Base-by-base conservation (phyloP, 2,329 filamentous ascomycete genomes). In the Trichophaea hybrida region DNA sequence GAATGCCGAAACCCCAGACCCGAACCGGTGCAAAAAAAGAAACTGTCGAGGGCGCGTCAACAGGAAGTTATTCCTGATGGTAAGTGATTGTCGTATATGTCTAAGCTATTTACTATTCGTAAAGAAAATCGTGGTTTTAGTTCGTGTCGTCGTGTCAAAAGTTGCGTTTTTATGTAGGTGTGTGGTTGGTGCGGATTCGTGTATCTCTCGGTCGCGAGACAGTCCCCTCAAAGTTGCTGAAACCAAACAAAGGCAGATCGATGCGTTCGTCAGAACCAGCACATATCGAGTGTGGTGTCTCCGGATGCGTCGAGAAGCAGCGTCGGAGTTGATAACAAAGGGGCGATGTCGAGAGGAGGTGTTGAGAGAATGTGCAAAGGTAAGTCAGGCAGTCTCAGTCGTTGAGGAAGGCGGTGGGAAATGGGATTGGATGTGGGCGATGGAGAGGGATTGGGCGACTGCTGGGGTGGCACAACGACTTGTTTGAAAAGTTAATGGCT, bases 71-170 rank as follows among this genome's bases (percentile, higher is more conserved):
- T 32, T 13, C 15, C 13, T 34, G 48, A 51, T 17, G 48, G 15
- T 15, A 24, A 24, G 48, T 51, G 24, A 51, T 51, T 51, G 6
- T 32, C 13, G 15, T 24, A 24, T 24, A 12, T 51, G 31, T 32
- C n/a, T 13, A 32, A 32, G 15, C n/a, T 24, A 32, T 51, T 51
- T 32, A 13, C 48, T 51, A 13, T 32, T 32, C 15, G 48, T 17
- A 13, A 51, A 24, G 48, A 24, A 24, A 12, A 24, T 51, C 12
- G n/a, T 51, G 12, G n/a, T 51, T 51, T 54, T 54, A 15, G 34
- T 10, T 54, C 51, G 51, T 54, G 35, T 33, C 51, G 51, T 54
- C 51, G 51, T 54, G 35, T 54, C 32, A 35, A 37, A 37, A 54
- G 51, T 12, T 34, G 35, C n/a, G n/a, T 13, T 35, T 51, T 13